Percentiles rank a stretch among this genome's conserved stretches.
These are phyloP conservation scores for Beauveria australis DNA, from an alignment of 2,329 filamentous ascomycete species.

Conservation along the genomic window DNA sequence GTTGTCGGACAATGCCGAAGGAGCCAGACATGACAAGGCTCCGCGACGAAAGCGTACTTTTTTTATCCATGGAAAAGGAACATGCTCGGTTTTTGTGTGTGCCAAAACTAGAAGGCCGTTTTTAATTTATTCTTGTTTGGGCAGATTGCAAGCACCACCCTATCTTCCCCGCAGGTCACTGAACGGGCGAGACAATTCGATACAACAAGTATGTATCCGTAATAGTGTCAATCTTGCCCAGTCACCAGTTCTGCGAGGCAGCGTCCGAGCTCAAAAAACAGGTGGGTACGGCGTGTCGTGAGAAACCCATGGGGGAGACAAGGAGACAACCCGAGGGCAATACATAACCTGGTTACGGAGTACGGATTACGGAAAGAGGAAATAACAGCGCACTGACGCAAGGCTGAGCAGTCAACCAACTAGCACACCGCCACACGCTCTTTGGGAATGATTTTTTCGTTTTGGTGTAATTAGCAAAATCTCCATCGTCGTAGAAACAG, in stretches of 20 bases:
- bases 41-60: no score
- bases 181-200: neutral
- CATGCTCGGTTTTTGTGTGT: no score
- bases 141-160: neutral
- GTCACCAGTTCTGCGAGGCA: neutral
- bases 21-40: no score
- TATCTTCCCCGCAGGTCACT: no score
- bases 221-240: no score
- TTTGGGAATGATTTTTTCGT: neutral
- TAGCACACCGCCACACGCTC: neutral
- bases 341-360: neutral
- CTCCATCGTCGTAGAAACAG: no score
- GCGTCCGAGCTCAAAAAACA: conserved; percentile 2
- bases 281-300: neutral
- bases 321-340: neutral
- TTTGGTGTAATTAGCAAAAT: no score
- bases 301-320: neutral
- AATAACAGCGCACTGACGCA: conserved; percentile 5
- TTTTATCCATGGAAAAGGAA: no score
- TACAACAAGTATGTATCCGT: neutral
- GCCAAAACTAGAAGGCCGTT: neutral
- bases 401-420: conserved; percentile 1
- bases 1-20: no score
- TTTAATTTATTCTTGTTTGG: neutral
- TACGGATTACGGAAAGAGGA: neutral